These are phyloP conservation scores for Adenanthera pavonina DNA, from an alignment of 306 rosid genomes.

Conservation along the genomic window DNA sequence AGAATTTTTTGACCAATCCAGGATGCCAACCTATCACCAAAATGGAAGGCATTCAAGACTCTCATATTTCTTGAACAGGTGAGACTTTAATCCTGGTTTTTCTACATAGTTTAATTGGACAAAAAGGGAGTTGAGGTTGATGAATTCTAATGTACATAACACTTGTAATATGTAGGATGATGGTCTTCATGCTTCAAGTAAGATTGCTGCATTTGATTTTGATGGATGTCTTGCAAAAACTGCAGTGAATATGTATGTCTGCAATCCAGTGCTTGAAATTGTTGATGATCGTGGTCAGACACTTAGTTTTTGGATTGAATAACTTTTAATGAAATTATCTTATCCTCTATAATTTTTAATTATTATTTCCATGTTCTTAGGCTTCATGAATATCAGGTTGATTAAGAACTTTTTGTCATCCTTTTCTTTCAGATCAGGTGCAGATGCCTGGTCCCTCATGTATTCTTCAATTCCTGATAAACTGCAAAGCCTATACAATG, in stretches of 20 bases:
- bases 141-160: not conserved
- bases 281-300: slow-evolving; percentile 25
- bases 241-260: slow-evolving; percentile 59
- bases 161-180: slow-evolving; percentile 65
- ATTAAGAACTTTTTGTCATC: not conserved
- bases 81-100: slow-evolving; percentile 39
- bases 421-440: slow-evolving; percentile 69
- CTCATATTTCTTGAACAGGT: slow-evolving; percentile 87
- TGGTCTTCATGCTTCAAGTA: slow-evolving; percentile 75
- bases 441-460: slow-evolving; percentile 90
- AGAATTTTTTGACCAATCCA: slow-evolving; percentile 47
- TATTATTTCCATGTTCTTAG: not conserved
- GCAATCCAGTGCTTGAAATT: slow-evolving; percentile 18
- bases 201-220: slow-evolving; percentile 98
- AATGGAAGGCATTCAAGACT: slow-evolving; percentile 92
- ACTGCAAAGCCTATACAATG: slow-evolving; percentile 72
- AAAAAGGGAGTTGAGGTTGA: not conserved
- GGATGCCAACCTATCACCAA: slow-evolving; percentile 82
- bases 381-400: not conserved
- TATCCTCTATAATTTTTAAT: slow-evolving; percentile 22
- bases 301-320: slow-evolving; percentile 13
- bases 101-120: slow-evolving; percentile 31
- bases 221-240: slow-evolving; percentile 94
- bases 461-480: slow-evolving; percentile 81
- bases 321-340: slow-evolving; percentile 15